Evolutionary conservation across 1,139 yeast genomes (phyloP).

Genomic region (Arxiozyma bovina): DNA sequence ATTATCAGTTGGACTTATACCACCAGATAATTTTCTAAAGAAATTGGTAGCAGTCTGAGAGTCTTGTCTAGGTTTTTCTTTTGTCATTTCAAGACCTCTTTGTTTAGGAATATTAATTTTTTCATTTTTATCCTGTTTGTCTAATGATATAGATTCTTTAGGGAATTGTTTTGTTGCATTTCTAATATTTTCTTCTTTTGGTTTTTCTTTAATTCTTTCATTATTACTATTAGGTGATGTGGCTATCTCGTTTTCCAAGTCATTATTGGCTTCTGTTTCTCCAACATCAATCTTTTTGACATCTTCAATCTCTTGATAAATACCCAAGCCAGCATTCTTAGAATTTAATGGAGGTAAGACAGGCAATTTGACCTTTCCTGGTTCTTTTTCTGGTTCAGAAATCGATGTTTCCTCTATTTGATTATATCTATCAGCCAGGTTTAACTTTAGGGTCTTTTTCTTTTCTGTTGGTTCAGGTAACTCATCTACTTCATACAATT

Average conservation of each 20-base stretch:
- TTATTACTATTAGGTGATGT: neutral
- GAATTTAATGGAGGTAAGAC: constrained; percentile 31
- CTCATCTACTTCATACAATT: constrained; percentile 31
- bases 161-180: constrained; percentile 4
- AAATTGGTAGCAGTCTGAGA: constrained; percentile 30
- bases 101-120: constrained; percentile 3
- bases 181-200: constrained; percentile 1
- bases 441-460: constrained; percentile 14
- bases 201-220: constrained; percentile 5
- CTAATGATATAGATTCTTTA: neutral
- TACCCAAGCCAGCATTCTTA: constrained; percentile 30
- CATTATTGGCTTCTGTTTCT: neutral
- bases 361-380: constrained; percentile 24
- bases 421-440: constrained; percentile 26
- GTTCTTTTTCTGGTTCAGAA: constrained; percentile 6
- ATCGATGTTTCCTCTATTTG: constrained; percentile 2
- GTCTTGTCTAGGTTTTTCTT: constrained; percentile 14
- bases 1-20: constrained; percentile 34
- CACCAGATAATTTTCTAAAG: constrained; percentile 52
- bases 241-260: neutral
- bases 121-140: neutral
- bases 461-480: constrained; percentile 4
- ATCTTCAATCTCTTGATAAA: constrained; percentile 13
- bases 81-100: constrained; percentile 8
- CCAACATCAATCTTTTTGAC: neutral